Conservation (phyloP, 371 early-diverging fungal species). For the Mucor piriformis region DNA sequence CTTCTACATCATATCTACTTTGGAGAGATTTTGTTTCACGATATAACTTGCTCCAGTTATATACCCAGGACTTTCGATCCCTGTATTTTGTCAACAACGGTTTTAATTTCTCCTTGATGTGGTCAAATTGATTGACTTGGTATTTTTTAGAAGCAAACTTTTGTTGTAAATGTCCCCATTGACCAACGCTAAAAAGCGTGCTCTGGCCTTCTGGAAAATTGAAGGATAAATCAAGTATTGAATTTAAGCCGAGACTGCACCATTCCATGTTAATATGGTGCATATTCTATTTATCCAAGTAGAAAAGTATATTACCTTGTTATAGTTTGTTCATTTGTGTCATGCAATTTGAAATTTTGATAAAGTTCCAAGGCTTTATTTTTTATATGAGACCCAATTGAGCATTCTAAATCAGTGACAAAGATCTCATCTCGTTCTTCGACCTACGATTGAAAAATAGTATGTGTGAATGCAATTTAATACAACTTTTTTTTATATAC, state of each 20-base stretch:
- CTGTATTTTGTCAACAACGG: background rate
- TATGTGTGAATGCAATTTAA: background rate
- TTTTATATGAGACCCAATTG: background rate
- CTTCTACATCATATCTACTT: conserved; percentile 3
- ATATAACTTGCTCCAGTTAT: background rate
- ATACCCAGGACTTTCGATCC: background rate
- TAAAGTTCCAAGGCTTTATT: background rate
- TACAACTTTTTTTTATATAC: background rate
- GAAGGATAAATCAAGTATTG: conserved; percentile 3
- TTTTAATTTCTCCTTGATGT: background rate
- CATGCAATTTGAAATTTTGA: background rate
- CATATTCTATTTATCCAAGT: conserved; percentile 6
- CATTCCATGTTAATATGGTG: conserved; percentile 2
- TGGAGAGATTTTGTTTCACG: background rate
- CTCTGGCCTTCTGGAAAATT: conserved; percentile 8
- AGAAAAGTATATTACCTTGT: conserved; percentile 3
- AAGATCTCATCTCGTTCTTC: background rate
- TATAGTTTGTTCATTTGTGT: conserved; percentile 2
- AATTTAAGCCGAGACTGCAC: conserved; percentile 5
- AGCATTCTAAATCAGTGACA: background rate
- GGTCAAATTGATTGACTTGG: background rate
- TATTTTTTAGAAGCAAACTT: background rate
- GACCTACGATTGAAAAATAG: background rate
- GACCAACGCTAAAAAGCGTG: background rate
- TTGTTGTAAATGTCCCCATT: background rate